phyloP scores from a whole-genome alignment of 352 stramenopile genomes.

The Pythium pectinolyticum region DNA sequence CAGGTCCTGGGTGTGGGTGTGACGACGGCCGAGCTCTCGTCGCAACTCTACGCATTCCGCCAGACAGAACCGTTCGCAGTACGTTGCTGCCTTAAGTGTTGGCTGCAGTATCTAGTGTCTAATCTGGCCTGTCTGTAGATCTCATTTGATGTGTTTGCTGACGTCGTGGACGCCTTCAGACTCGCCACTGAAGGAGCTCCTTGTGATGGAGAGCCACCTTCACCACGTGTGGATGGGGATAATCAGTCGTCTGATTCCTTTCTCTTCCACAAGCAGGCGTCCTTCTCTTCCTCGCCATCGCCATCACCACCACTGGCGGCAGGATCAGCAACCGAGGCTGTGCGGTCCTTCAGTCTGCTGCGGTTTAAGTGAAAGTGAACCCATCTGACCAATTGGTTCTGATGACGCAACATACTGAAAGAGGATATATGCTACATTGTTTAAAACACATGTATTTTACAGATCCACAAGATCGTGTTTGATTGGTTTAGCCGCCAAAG shows the following conservation, averaged over 20 bases:
- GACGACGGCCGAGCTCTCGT: slow-evolving; percentile 37
- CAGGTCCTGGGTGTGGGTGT: slow-evolving; percentile 62
- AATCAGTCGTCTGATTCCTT: not conserved
- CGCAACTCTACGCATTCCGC: slow-evolving; percentile 33
- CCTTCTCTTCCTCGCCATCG: not conserved
- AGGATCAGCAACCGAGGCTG: slow-evolving; percentile 18
- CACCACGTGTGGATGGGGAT: not conserved
- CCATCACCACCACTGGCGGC: too few species aligned
- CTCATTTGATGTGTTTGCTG: slow-evolving; percentile 60
- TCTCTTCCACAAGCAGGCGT: not conserved
- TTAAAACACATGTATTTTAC: slow-evolving; percentile 23
- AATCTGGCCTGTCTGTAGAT: slow-evolving; percentile 35
- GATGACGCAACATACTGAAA: slow-evolving; percentile 15
- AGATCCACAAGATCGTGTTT: slow-evolving; percentile 4
- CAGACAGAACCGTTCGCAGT: slow-evolving; percentile 43
- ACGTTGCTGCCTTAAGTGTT: slow-evolving; percentile 17
- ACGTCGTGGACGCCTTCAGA: slow-evolving; percentile 46
- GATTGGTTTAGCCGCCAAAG: slow-evolving; percentile 22
- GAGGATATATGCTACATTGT: slow-evolving; percentile 12
- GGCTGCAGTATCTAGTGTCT: not conserved
- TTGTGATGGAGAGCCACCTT: not conserved
- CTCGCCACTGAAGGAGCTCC: not conserved
- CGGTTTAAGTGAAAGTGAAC: slow-evolving; percentile 13
- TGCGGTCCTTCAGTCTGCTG: slow-evolving; percentile 20
- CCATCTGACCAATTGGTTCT: not conserved